Evolutionary conservation across 441 rosid genomes (phyloP), one percentile per base, ranked within the genome.

Genomic region (Populus hybrid): DNA sequence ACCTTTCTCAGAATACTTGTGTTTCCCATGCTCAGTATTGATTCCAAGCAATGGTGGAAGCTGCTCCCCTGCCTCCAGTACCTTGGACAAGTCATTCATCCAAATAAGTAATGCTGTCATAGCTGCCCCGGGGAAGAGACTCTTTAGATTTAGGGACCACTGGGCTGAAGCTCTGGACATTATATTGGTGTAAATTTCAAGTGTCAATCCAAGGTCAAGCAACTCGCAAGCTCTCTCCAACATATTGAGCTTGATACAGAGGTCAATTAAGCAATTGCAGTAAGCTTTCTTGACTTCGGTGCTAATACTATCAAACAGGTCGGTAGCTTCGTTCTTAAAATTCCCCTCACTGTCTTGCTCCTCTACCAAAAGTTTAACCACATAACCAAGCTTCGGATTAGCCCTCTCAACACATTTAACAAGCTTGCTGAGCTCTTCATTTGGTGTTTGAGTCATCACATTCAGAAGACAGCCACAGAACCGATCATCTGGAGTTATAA

Each of bases 241-340:
- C 79, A 85, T 68, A 83, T 92, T 85, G 59, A 91, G 84, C 81
- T 90, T 90, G 78, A 93, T 90, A 82, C 97, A 95, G 56, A 93
- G 90, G 83, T 93, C 97, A n/a, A 93, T 90, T 77, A 95, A 87
- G 89, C 97, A 89, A 85, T 93, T 95, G 84, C 93, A 89, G 82
- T 85, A 90, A 9, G 96, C 92, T 88, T 92, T 95, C 90, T 81
- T 92, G 68, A 90, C 97, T 66, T 91, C 95, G 12, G 80, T 59
- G 81, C 87, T 79, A 6, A 88, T 79, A 56, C 86, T 86, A 75
- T 82, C 78, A 72, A 95, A 82, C 78, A 95, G 88, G 76, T 89
- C 92, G 8, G 79, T 85, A 31, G 89, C 86, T 81, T 84, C 88
- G 40, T 83, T 86, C 85, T 87, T 89, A 63, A 95, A 86, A 59